Evolutionary conservation across 148 eudicot genomes (phyloP).

Genomic region (Cornus suecica): DNA sequence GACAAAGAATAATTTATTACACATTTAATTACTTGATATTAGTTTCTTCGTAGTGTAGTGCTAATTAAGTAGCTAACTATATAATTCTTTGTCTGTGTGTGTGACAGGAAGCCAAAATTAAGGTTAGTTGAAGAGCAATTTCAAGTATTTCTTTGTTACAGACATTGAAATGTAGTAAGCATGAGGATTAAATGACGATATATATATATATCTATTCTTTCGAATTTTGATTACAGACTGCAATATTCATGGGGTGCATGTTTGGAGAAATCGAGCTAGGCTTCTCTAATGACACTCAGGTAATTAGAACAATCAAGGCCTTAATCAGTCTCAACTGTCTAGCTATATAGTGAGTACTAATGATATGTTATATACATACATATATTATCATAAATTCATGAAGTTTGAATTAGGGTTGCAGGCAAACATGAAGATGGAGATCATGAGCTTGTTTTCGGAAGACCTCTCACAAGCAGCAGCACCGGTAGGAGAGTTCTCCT

Average conservation of each 20-base stretch:
- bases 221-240: slow-evolving; percentile 36
- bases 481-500: slow-evolving; percentile 19
- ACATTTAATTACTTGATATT: background rate
- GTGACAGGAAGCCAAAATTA: slow-evolving; percentile 78
- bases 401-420: slow-evolving; percentile 3
- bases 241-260: slow-evolving; percentile 65
- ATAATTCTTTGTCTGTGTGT: slow-evolving; percentile 2
- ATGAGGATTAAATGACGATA: background rate
- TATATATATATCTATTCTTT: too few relatives aligned
- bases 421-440: slow-evolving; percentile 55
- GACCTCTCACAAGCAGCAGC: slow-evolving; percentile 32
- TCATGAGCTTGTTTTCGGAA: slow-evolving; percentile 44
- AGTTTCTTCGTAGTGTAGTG: background rate
- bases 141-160: background rate
- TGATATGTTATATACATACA: background rate
- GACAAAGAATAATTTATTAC: background rate
- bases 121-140: slow-evolving; percentile 41
- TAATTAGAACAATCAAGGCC: slow-evolving; percentile 9
- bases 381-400: background rate
- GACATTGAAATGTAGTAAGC: background rate
- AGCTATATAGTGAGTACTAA: too few relatives aligned
- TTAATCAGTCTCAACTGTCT: background rate
- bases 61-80: background rate
- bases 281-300: slow-evolving; percentile 50
- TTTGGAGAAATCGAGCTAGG: slow-evolving; percentile 89